These are phyloP conservation scores for Lactarius hatsudake DNA, from an alignment of 768 basidiomycete species.

Conservation along the genomic window DNA sequence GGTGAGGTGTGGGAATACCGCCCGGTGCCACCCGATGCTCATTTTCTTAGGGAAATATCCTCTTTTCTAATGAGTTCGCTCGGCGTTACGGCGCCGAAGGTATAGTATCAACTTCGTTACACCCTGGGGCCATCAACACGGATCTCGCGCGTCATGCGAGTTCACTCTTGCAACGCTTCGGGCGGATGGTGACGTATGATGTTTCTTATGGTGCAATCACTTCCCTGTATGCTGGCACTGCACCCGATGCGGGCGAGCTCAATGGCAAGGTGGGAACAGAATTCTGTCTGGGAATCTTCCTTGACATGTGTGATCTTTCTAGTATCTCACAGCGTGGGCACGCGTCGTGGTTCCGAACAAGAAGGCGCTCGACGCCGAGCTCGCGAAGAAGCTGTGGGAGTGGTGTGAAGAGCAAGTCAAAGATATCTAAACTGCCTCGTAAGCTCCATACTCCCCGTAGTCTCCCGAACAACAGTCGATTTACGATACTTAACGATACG, in stretches of 20 bases:
- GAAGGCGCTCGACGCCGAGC: conserved; percentile 17
- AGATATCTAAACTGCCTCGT: not conserved
- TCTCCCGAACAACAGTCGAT: too few relatives aligned
- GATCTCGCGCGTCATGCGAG: conserved; percentile 5
- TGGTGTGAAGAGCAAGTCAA: conserved; percentile 30
- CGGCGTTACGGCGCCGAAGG: conserved; percentile 28
- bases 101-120: conserved; percentile 28
- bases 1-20: not conserved
- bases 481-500: too few relatives aligned
- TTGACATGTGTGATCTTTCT: not conserved
- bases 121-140: conserved; percentile 7
- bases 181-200: not conserved
- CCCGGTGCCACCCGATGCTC: not conserved
- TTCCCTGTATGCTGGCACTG: conserved; percentile 9
- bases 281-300: not conserved
- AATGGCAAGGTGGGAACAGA: conserved; percentile 16
- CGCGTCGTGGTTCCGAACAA: conserved; percentile 15
- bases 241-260: not conserved
- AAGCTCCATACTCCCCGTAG: not conserved
- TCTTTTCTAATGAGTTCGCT: conserved; percentile 32
- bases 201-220: conserved; percentile 5
- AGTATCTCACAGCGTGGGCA: conserved; percentile 25
- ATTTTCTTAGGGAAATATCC: conserved; percentile 27
- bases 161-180: not conserved
- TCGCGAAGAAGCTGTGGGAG: conserved; percentile 28